Evolutionary conservation across 1,139 yeast genomes (phyloP).

Genomic region (Suhomyces bolitotheri): DNA sequence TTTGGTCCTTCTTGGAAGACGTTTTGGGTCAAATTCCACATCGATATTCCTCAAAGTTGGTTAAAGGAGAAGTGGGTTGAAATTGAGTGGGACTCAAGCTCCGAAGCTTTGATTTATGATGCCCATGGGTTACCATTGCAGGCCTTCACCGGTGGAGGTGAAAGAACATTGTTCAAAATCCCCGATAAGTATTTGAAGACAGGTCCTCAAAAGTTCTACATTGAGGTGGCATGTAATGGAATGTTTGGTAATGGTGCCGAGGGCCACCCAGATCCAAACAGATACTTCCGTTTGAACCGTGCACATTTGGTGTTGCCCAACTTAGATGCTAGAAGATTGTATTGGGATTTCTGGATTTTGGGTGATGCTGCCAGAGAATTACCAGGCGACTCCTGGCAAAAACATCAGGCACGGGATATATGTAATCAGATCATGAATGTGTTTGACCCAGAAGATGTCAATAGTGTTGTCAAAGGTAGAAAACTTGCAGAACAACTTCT

Average conservation of each 20-base stretch:
- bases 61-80: slow-evolving; percentile 48
- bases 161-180: slow-evolving; percentile 70
- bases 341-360: slow-evolving; percentile 82
- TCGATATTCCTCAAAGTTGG: slow-evolving; percentile 67
- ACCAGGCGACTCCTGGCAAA: slow-evolving; percentile 74
- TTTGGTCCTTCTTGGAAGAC: slow-evolving; percentile 98
- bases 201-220: slow-evolving; percentile 57
- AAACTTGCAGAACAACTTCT: slow-evolving; percentile 62
- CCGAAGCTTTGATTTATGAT: slow-evolving; percentile 80
- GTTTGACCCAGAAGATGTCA: slow-evolving; percentile 60
- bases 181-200: slow-evolving; percentile 53
- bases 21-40: slow-evolving; percentile 80
- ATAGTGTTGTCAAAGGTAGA: slow-evolving; percentile 60
- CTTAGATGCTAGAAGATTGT: slow-evolving; percentile 73
- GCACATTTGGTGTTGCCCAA: slow-evolving; percentile 87
- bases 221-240: slow-evolving; percentile 92
- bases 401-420: slow-evolving; percentile 75
- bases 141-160: slow-evolving; percentile 86
- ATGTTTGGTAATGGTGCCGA: slow-evolving; percentile 84
- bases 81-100: slow-evolving; percentile 83
- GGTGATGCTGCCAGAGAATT: slow-evolving; percentile 91
- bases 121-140: slow-evolving; percentile 68
- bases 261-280: slow-evolving; percentile 64
- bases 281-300: slow-evolving; percentile 62
- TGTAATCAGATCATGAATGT: slow-evolving; percentile 80